Evolutionary conservation across 257 asterid species (phyloP).

Genomic region (Gardenia jasminoides): DNA sequence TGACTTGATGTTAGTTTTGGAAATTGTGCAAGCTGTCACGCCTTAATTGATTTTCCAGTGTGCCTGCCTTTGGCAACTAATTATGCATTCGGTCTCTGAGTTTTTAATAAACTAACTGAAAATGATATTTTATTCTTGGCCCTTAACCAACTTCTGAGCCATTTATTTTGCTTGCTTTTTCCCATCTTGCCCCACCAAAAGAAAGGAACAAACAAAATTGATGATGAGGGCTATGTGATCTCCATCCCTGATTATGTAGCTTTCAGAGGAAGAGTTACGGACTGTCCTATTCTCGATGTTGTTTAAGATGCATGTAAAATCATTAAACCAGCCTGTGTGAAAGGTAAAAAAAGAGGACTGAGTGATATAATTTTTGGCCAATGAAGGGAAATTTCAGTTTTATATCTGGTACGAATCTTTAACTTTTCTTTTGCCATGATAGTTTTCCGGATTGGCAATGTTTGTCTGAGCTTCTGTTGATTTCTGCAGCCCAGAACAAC

Average conservation of each 20-base stretch:
- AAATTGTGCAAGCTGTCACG: not conserved
- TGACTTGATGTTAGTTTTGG: not conserved
- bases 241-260: not conserved
- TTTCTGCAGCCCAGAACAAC: conserved; percentile 74
- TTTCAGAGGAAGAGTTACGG: not conserved
- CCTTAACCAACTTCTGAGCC: not conserved
- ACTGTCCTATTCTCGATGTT: not conserved
- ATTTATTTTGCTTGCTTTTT: not conserved
- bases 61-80: not conserved
- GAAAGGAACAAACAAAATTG: not conserved
- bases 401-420: not conserved
- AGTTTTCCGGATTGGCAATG: not conserved
- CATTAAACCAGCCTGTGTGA: not conserved
- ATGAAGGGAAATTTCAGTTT: not conserved
- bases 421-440: not conserved
- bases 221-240: not conserved
- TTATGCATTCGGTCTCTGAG: not conserved
- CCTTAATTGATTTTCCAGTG: not conserved
- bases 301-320: not conserved
- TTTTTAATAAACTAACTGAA: not conserved
- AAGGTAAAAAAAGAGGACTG: not conserved
- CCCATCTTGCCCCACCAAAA: not conserved
- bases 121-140: not conserved
- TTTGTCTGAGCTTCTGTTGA: not conserved
- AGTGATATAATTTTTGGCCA: not conserved